Percentiles rank a stretch among this genome's conserved stretches.
Conservation (phyloP, 176 grass and related monocot species). For the Saccharum officinarum region DNA sequence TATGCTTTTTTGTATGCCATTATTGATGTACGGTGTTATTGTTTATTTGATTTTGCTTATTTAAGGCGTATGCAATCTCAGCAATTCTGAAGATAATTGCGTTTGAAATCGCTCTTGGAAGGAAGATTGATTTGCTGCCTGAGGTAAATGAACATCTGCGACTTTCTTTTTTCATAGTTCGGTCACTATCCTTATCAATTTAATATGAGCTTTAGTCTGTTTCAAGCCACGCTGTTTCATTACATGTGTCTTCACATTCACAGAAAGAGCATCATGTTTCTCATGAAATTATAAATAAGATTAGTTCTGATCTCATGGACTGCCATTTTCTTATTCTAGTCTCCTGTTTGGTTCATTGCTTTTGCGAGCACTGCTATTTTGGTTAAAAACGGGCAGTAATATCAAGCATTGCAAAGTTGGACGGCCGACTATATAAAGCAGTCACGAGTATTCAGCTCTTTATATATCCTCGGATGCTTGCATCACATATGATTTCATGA, state of each 20-base stretch:
- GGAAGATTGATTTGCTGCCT: constrained; percentile 82
- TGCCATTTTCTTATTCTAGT: constrained; percentile 8
- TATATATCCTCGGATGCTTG: constrained; percentile 10
- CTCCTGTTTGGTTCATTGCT: constrained; percentile 2
- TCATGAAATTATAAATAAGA: not conserved
- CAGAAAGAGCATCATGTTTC: constrained; percentile 27
- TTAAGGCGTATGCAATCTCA: constrained; percentile 91
- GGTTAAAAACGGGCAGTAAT: not conserved
- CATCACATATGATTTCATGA: constrained; percentile 1
- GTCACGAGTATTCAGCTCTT: not conserved
- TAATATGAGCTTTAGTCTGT: not conserved
- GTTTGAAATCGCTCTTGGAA: constrained; percentile 88
- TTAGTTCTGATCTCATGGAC: not conserved
- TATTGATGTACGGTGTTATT: not conserved
- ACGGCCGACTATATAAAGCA: not conserved
- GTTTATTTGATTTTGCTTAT: constrained; percentile 26
- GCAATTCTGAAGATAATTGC: constrained; percentile 95
- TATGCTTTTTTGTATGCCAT: not conserved
- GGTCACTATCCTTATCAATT: not conserved
- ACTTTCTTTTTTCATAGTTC: not conserved
- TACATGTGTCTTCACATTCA: constrained; percentile 1
- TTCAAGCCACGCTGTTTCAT: constrained; percentile 14
- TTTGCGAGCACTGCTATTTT: not conserved
- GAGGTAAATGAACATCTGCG: constrained; percentile 66
- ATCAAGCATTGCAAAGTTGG: not conserved